phyloP scores from a whole-genome alignment of 2,329 filamentous ascomycete genomes.

The Diaporthe aspalathi region DNA sequence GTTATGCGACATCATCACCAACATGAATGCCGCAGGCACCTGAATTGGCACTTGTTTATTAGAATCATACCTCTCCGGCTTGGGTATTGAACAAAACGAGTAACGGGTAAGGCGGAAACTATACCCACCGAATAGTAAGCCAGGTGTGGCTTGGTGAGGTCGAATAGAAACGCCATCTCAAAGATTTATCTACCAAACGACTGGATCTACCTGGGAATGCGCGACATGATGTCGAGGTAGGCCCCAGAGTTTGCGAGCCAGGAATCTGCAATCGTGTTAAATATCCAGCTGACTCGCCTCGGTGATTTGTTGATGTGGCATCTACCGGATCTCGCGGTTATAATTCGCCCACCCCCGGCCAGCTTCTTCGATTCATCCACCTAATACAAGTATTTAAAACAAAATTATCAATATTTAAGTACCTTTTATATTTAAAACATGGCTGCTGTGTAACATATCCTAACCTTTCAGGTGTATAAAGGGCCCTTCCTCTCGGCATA shows the following conservation, averaged over 20 bases:
- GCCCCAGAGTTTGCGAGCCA: not conserved
- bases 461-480: too few species aligned
- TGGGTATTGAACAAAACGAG: not conserved
- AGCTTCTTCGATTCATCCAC: too few species aligned
- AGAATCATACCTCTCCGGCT: not conserved
- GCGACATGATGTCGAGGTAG: too few species aligned
- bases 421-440: too few species aligned
- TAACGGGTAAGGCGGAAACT: too few species aligned
- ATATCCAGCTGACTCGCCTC: not conserved
- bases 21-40: slow-evolving; percentile 55
- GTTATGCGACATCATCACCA: slow-evolving; percentile 51
- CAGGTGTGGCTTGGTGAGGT: slow-evolving; percentile 43
- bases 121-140: slow-evolving; percentile 45
- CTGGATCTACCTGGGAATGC: not conserved
- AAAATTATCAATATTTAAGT: too few species aligned
- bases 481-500: too few species aligned
- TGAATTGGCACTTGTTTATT: slow-evolving; percentile 40
- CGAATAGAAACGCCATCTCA: slow-evolving; percentile 42
- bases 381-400: too few species aligned
- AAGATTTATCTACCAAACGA: slow-evolving; percentile 41
- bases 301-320: not conserved
- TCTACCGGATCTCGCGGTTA: not conserved
- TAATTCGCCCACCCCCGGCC: not conserved
- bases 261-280: not conserved
- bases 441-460: too few species aligned